A percentile compares a stretch with the other conserved stretches of the same genome.
Evolutionary conservation across 2,329 filamentous ascomycete genomes (phyloP).

Genomic region (Penicillium sp.): DNA sequence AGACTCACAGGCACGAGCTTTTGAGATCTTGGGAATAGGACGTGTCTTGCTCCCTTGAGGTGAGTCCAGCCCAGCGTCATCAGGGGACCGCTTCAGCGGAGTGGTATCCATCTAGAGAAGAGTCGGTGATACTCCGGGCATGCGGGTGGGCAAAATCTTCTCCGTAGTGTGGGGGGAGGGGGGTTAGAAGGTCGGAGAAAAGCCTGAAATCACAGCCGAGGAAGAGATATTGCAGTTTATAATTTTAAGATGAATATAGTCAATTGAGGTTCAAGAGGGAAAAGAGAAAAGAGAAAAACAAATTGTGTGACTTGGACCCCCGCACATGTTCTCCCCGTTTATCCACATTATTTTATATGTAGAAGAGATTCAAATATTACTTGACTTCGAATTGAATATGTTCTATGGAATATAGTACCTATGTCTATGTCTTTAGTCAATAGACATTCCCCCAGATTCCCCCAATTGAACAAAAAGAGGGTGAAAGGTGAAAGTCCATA

Average conservation of each 20-base stretch:
- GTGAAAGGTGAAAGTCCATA: not conserved
- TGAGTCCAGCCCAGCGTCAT: constrained; percentile 35
- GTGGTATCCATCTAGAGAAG: constrained; percentile 21
- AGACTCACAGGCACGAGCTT: constrained; percentile 42
- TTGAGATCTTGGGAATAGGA: constrained; percentile 38
- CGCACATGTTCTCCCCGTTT: not conserved
- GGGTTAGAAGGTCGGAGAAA: not conserved
- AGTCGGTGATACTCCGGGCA: constrained; percentile 25
- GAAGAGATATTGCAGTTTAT: no score
- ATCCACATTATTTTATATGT: no score
- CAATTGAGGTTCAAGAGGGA: not conserved
- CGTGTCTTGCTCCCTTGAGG: constrained; percentile 26
- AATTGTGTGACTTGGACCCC: not conserved
- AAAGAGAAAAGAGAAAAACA: not conserved
- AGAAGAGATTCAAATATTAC: no score
- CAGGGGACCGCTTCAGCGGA: constrained; percentile 38
- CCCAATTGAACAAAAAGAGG: not conserved
- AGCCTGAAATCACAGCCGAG: not conserved
- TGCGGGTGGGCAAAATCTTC: constrained; percentile 18
- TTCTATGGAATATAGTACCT: not conserved
- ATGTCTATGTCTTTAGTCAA: not conserved
- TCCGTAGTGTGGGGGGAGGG: constrained; percentile 17
- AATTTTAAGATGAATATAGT: not conserved
- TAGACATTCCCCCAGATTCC: not conserved
- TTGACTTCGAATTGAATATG: not conserved